phyloP scores from a whole-genome alignment of 371 early-diverging fungal genomes.

The Mortierella sp. region DNA sequence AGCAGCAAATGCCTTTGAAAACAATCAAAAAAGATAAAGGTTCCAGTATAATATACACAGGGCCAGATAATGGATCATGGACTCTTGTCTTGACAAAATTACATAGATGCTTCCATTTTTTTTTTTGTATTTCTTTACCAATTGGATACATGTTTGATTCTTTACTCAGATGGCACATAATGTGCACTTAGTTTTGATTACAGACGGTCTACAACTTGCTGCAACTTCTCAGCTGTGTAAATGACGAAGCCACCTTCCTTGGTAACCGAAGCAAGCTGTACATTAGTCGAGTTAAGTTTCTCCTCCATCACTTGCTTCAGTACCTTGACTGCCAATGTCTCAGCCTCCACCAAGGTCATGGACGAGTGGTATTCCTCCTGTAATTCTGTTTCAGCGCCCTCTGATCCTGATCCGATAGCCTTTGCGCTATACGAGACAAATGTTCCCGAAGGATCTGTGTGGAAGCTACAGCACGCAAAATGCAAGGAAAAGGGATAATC shows the following conservation, averaged over 20 bases:
- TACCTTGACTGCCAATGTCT: conserved; percentile 92
- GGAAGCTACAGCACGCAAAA: conserved; percentile 69
- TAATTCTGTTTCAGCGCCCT: conserved; percentile 98
- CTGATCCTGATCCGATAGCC: conserved; percentile 98
- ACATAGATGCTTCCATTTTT: not conserved
- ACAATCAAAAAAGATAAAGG: not conserved
- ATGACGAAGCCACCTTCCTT: conserved; percentile 81
- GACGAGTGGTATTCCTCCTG: conserved; percentile 96
- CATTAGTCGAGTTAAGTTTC: conserved; percentile 95
- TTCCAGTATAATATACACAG: too few relatives aligned
- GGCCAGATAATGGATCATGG: not conserved
- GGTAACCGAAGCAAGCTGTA: conserved; percentile 97
- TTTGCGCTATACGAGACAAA: conserved; percentile 94
- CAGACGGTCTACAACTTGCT: conserved; percentile 74
- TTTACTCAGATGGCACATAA: not conserved
- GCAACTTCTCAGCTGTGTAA: conserved; percentile 80
- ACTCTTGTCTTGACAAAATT: too few relatives aligned
- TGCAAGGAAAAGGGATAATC: not conserved
- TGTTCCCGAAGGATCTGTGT: conserved; percentile 97
- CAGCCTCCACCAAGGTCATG: conserved; percentile 90
- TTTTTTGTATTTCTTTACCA: conserved; percentile 1
- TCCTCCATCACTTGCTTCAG: conserved; percentile 99
- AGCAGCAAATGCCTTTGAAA: not conserved
- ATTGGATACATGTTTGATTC: conserved; percentile 4
- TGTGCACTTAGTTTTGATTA: conserved; percentile 44